phyloP scores from a whole-genome alignment of 2,329 filamentous ascomycete species.

The Lithohypha guttulata region DNA sequence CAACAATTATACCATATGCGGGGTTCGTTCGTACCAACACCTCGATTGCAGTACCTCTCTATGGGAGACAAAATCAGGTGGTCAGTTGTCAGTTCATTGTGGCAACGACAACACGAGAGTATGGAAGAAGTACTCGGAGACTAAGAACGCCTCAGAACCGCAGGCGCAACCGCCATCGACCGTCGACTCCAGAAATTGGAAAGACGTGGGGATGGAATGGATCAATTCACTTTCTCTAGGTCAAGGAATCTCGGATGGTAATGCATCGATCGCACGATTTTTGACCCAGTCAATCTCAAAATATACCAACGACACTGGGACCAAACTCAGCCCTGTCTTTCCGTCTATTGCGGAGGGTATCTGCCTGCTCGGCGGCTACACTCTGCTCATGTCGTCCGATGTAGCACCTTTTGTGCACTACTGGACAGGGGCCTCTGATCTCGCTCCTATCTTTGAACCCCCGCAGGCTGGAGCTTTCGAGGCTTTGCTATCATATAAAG shows the following conservation, averaged over 20 bases:
- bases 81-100: slow-evolving; percentile 51
- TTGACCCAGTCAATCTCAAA: slow-evolving; percentile 45
- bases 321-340: slow-evolving; percentile 33
- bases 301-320: slow-evolving; percentile 24
- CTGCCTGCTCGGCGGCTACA: slow-evolving; percentile 58
- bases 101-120: slow-evolving; percentile 43
- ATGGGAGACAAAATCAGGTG: slow-evolving; percentile 44
- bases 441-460: slow-evolving; percentile 30
- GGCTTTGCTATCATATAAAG: slow-evolving; percentile 51
- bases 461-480: slow-evolving; percentile 51
- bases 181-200: slow-evolving; percentile 40
- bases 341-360: slow-evolving; percentile 66
- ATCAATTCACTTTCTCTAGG: slow-evolving; percentile 45
- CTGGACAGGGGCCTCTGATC: slow-evolving; percentile 37
- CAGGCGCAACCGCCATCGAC: slow-evolving; percentile 22
- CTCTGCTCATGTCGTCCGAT: slow-evolving; percentile 50
- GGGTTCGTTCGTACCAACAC: slow-evolving; percentile 53
- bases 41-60: slow-evolving; percentile 56
- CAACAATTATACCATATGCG: slow-evolving; percentile 55
- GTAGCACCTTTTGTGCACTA: slow-evolving; percentile 51
- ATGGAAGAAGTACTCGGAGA: slow-evolving; percentile 46
- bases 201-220: slow-evolving; percentile 41
- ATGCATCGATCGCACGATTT: slow-evolving; percentile 50
- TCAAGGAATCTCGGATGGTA: slow-evolving; percentile 43
- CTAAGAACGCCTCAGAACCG: slow-evolving; percentile 28